Conservation (phyloP, 352 stramenopile genomes). For the Pythium phragmiticola region DNA sequence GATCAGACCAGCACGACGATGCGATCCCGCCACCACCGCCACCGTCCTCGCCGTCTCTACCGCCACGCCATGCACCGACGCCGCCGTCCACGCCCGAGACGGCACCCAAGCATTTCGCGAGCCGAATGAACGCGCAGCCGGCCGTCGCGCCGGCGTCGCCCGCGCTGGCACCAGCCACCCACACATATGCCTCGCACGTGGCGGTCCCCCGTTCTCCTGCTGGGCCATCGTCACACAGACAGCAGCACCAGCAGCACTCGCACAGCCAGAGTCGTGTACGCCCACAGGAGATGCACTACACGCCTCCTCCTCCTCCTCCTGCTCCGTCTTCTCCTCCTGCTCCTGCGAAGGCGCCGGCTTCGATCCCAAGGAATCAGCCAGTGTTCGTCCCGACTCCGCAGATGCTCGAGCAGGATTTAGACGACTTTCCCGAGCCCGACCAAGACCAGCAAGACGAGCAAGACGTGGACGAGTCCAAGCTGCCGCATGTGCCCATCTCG, state of each 20-base stretch:
- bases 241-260: neutral
- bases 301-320: neutral
- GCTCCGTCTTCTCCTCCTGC: neutral
- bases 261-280: neutral
- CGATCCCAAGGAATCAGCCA: neutral
- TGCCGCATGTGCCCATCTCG: constrained; percentile 21
- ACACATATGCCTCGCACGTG: constrained; percentile 2
- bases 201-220: neutral
- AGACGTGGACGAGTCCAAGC: constrained; percentile 18
- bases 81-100: constrained; percentile 6
- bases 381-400: neutral
- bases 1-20: constrained; percentile 15
- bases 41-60: constrained; percentile 14
- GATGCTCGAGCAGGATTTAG: constrained; percentile 6
- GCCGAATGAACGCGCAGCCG: neutral
- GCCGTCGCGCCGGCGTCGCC: neutral
- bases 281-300: neutral
- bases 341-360: neutral
- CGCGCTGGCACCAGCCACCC: neutral
- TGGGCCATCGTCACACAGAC: neutral
- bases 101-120: neutral
- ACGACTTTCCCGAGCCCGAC: constrained; percentile 14
- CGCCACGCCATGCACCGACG: constrained; percentile 1
- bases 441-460: neutral
- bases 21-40: neutral